phyloP scores from a whole-genome alignment of 768 basidiomycete species.

The Rickenella mellea region DNA sequence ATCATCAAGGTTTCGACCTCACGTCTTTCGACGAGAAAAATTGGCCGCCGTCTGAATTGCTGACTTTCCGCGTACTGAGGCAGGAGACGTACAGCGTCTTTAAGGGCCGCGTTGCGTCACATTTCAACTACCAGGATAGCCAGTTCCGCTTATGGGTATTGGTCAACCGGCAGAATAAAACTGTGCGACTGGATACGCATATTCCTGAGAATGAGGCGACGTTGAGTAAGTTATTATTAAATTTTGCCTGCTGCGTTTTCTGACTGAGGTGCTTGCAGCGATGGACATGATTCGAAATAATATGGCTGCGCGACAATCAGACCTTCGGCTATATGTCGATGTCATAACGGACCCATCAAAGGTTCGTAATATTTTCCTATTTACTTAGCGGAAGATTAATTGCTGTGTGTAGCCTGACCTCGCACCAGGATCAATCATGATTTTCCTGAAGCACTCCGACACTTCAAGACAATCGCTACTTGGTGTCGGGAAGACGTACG shows the following conservation, averaged over 20 bases:
- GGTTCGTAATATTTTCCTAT: slow-evolving; percentile 26
- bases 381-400: slow-evolving; percentile 2
- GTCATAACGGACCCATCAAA: slow-evolving; percentile 73
- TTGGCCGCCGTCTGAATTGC: slow-evolving; percentile 89
- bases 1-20: slow-evolving; percentile 95
- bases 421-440: slow-evolving; percentile 82
- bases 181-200: slow-evolving; percentile 91
- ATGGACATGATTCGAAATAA: slow-evolving; percentile 96
- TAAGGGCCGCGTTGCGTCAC: slow-evolving; percentile 83
- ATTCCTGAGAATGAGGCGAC: slow-evolving; percentile 91
- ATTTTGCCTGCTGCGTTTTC: slow-evolving; percentile 6
- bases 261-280: slow-evolving; percentile 34
- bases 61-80: slow-evolving; percentile 92
- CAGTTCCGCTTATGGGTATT: slow-evolving; percentile 95
- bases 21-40: slow-evolving; percentile 97
- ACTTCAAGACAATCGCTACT: slow-evolving; percentile 80
- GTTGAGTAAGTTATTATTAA: slow-evolving; percentile 53
- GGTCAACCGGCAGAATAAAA: slow-evolving; percentile 99
- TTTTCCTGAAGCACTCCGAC: slow-evolving; percentile 98
- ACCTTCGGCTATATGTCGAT: slow-evolving; percentile 91
- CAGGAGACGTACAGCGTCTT: slow-evolving; percentile 87
- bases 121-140: slow-evolving; percentile 78
- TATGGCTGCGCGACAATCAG: slow-evolving; percentile 93
- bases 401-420: slow-evolving; percentile 48
- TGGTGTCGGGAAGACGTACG: slow-evolving; percentile 86